Base-by-base conservation (phyloP, 345 rosid genomes). In the Eucalyptus tenuipes region DNA sequence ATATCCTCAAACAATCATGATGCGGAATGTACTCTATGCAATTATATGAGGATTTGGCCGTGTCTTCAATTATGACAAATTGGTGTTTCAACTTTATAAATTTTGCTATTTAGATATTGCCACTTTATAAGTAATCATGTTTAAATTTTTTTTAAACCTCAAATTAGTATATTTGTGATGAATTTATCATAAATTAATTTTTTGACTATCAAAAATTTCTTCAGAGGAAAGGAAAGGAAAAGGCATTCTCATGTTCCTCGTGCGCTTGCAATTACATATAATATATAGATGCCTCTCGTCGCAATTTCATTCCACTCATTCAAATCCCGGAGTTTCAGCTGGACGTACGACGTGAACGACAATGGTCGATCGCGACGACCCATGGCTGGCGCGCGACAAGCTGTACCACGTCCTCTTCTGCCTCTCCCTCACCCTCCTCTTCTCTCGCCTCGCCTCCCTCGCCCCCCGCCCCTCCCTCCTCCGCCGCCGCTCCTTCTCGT, bases 371-470 rank as follows among this genome's bases (percentile, higher is more conserved):
- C 59, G 66, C 31, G 66, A 86, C 42, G 99, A 97, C 86, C 98
- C 99, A 13, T 97, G 99, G 99, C 59, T 96, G 2, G 98, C 96
- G 45, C 93, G 90, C 11, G 99, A 97, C 95, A 97, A 97, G 93
- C 89, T 95, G 79, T 96, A 97, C 93, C 99, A 97, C 88, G 71
- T 96, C 85, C 92, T 97, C 90, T 96, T 97, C 93, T 96, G 99
- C 68, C 93, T 97, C 90, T 92, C 87, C 55, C 92, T 96, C 59
- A 90, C 97, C 33, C 31, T 97, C 52, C 27, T 95, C 92, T 95
- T 95, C 94, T 94, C 98, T 68, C 49, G 88, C 31, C 85, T 94
- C 45, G 97, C 97, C 27, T 94, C 96, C 79, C 87, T 89, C 84
- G 49, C 97, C 20, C 92, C 93, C 45, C 88, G 92, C 93, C 87